Evolutionary conservation across 2,329 filamentous ascomycete species (phyloP).

Genomic region (Corinectria fuckeliana): DNA sequence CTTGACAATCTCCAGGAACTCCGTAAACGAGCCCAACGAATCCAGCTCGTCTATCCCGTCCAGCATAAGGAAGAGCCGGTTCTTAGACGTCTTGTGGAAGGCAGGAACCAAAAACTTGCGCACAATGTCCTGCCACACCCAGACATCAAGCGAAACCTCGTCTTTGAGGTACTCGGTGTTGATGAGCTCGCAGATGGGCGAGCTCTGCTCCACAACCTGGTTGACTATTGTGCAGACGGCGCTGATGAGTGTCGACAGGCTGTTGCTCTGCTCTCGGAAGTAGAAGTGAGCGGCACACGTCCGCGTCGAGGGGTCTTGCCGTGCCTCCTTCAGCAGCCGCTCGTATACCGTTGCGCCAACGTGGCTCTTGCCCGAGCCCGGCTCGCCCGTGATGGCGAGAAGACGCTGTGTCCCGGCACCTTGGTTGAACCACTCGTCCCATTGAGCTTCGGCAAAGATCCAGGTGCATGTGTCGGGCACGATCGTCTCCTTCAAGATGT

Average conservation of each 20-base stretch:
- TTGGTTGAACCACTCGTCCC: constrained; percentile 37
- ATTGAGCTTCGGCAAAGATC: constrained; percentile 38
- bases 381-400: constrained; percentile 38
- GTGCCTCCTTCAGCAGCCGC: constrained; percentile 16
- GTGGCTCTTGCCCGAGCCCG: constrained; percentile 45
- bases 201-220: constrained; percentile 41
- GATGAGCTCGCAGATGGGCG: constrained; percentile 39
- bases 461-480: constrained; percentile 42
- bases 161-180: constrained; percentile 37
- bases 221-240: constrained; percentile 38
- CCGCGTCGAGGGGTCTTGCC: constrained; percentile 21
- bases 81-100: constrained; percentile 30
- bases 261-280: constrained; percentile 44
- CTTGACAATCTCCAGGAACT: constrained; percentile 34
- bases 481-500: constrained; percentile 37
- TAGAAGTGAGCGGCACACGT: constrained; percentile 44
- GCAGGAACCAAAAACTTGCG: constrained; percentile 33
- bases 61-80: constrained; percentile 37
- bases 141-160: constrained; percentile 18
- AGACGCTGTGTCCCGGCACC: constrained; percentile 16
- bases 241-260: constrained; percentile 29
- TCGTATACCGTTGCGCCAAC: constrained; percentile 36
- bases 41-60: constrained; percentile 44
- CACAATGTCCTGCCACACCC: constrained; percentile 26
- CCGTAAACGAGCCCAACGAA: constrained; percentile 18